phyloP scores from a whole-genome alignment of 352 stramenopile species.

The Globisporangium cylindrosporum region DNA sequence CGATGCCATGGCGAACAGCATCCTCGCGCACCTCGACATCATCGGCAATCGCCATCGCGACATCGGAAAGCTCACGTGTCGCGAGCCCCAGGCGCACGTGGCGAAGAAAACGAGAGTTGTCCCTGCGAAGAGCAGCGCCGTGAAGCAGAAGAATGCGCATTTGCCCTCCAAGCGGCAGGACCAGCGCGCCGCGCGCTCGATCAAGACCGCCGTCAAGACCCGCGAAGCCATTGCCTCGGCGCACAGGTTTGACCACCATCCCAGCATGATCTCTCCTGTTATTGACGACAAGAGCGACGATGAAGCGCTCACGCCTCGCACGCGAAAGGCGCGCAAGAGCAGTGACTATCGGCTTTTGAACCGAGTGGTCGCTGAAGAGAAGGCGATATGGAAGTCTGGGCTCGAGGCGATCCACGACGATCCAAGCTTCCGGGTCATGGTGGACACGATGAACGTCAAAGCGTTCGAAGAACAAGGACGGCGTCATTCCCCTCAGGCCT shows the following conservation, averaged over 20 bases:
- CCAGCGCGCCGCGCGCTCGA: conserved; percentile 46
- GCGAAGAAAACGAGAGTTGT: conserved; percentile 41
- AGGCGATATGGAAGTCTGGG: conserved; percentile 48
- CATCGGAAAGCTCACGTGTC: conserved; percentile 52
- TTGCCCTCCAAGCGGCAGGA: conserved; percentile 42
- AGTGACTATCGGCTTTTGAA: conserved; percentile 54
- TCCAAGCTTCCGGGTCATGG: conserved; percentile 15
- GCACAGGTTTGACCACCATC: conserved; percentile 5
- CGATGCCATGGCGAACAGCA: conserved; percentile 42
- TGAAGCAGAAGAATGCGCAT: conserved; percentile 42
- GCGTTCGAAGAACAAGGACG: background rate
- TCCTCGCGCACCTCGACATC: conserved; percentile 58
- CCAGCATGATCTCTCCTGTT: background rate
- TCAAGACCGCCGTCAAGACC: conserved; percentile 37
- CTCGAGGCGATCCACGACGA: conserved; percentile 57
- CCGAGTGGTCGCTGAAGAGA: conserved; percentile 48
- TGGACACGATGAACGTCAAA: conserved; percentile 1
- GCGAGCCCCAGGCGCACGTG: conserved; percentile 39
- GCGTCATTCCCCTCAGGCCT: background rate
- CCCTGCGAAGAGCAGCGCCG: conserved; percentile 18
- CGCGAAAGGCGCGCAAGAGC: conserved; percentile 37
- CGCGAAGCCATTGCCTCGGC: conserved; percentile 44
- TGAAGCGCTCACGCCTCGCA: conserved; percentile 19
- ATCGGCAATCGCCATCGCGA: conserved; percentile 67
- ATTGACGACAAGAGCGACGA: conserved; percentile 7